These are phyloP conservation scores for Xylaria digitata DNA, from an alignment of 2,329 filamentous ascomycete genomes.

Conservation along the genomic window DNA sequence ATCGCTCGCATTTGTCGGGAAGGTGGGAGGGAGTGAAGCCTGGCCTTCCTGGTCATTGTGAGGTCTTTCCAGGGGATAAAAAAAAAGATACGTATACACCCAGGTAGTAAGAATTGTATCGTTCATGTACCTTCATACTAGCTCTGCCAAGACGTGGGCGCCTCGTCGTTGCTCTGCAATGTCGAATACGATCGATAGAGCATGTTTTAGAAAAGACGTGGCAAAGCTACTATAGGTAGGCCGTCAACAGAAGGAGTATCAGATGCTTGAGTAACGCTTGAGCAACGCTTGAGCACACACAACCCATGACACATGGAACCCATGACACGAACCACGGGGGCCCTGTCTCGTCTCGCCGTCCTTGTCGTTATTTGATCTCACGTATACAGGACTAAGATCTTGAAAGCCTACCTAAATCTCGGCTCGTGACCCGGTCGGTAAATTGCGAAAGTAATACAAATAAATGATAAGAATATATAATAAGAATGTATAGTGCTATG, in stretches of 20 bases:
- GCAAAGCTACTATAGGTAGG: not conserved
- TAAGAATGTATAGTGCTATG: not conserved
- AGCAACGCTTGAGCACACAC: not conserved
- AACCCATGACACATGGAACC: slow-evolving; percentile 1
- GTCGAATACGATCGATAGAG: not conserved
- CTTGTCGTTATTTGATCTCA: slow-evolving; percentile 32
- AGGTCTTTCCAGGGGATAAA: no score
- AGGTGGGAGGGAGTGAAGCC: not conserved
- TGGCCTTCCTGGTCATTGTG: not conserved
- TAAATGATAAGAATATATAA: not conserved
- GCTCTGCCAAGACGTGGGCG: not conserved
- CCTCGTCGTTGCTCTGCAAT: not conserved
- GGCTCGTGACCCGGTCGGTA: slow-evolving; percentile 29
- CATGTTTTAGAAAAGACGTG: not conserved
- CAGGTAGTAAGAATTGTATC: not conserved
- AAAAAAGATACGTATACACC: no score
- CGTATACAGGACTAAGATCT: slow-evolving; percentile 29
- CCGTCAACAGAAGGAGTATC: no score
- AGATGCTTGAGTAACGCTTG: no score
- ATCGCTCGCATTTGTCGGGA: slow-evolving; percentile 6
- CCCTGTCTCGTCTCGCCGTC: not conserved
- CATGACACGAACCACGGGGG: slow-evolving; percentile 17
- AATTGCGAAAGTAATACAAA: slow-evolving; percentile 1
- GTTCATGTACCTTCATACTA: not conserved
- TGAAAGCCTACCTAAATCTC: slow-evolving; percentile 19